phyloP scores from a whole-genome alignment of 2,329 filamentous ascomycete species.

The Apiospora koreana region DNA sequence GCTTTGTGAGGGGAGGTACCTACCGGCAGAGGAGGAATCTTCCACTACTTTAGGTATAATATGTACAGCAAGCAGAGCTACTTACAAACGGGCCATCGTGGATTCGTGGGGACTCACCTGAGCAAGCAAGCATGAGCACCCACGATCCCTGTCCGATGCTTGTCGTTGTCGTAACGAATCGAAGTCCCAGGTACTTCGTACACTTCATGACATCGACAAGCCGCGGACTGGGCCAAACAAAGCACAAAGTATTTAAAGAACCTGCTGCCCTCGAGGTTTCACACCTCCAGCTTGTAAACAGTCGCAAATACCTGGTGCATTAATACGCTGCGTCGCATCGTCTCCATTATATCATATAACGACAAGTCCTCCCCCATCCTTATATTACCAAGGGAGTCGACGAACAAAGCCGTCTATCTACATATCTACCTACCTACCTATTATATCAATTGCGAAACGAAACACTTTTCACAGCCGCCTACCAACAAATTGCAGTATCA shows the following conservation, averaged over 20 bases:
- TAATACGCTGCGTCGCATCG: background rate
- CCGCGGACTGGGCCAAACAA: conserved; percentile 1
- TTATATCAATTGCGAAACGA: background rate
- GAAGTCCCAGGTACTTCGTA: conserved; percentile 12
- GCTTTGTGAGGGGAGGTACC: background rate
- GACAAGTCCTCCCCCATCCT: background rate
- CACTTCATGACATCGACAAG: conserved; percentile 8
- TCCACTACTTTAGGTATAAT: background rate
- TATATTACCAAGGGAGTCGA: background rate
- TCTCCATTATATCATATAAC: background rate
- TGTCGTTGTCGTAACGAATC: conserved; percentile 17
- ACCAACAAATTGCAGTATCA: background rate
- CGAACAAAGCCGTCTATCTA: background rate
- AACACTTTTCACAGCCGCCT: background rate
- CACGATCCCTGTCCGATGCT: conserved; percentile 15
- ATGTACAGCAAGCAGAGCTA: background rate
- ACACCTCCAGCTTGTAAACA: background rate
- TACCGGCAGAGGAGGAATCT: background rate
- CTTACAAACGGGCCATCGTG: conserved; percentile 4
- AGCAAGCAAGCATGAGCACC: conserved; percentile 11
- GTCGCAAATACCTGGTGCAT: background rate
- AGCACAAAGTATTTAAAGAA: conserved; percentile 7
- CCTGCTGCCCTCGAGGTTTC: conserved; percentile 8
- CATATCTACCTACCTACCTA: background rate
- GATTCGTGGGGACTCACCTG: conserved; percentile 17